Percentiles rank a stretch among this genome's conserved stretches.
Conservation (phyloP, 345 rosid species). For the Corchorus olitorius region DNA sequence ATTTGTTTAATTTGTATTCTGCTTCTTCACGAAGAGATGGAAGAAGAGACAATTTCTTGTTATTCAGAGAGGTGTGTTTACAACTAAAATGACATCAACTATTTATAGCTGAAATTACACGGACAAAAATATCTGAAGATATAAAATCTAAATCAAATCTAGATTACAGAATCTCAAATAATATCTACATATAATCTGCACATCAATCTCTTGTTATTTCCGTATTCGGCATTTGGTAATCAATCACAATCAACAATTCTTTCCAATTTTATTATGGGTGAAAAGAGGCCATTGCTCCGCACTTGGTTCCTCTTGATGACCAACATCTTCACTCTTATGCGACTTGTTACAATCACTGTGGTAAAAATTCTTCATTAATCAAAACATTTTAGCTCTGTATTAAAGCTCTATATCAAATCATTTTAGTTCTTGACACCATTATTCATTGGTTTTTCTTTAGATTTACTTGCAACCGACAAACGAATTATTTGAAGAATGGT, state of each 20-base stretch:
- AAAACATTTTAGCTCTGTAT: too few species aligned
- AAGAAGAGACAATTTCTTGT: too few species aligned
- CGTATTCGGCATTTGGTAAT: slow-evolving; percentile 63
- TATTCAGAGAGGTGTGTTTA: too few species aligned
- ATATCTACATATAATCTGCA: too few species aligned
- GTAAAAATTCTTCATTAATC: slow-evolving; percentile 19
- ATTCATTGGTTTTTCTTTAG: slow-evolving; percentile 23
- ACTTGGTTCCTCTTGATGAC: slow-evolving; percentile 44
- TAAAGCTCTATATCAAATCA: too few species aligned
- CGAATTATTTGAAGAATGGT: slow-evolving; percentile 33
- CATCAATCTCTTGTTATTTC: slow-evolving; percentile 58
- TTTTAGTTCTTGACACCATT: neutral
- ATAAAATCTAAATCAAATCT: too few species aligned
- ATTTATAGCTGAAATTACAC: too few species aligned
- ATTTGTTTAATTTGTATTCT: neutral
- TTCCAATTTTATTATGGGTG: slow-evolving; percentile 45
- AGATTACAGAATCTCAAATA: too few species aligned
- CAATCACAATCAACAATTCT: slow-evolving; percentile 33
- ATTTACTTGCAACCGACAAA: slow-evolving; percentile 47
- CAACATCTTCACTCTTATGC: slow-evolving; percentile 46
- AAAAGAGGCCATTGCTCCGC: slow-evolving; percentile 44
- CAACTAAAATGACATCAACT: too few species aligned
- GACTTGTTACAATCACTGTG: slow-evolving; percentile 39
- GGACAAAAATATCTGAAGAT: too few species aligned
- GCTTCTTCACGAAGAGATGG: too few species aligned